Evolutionary conservation across 768 basidiomycete species (phyloP).

Genomic region (Pleurotus tuoliensis): DNA sequence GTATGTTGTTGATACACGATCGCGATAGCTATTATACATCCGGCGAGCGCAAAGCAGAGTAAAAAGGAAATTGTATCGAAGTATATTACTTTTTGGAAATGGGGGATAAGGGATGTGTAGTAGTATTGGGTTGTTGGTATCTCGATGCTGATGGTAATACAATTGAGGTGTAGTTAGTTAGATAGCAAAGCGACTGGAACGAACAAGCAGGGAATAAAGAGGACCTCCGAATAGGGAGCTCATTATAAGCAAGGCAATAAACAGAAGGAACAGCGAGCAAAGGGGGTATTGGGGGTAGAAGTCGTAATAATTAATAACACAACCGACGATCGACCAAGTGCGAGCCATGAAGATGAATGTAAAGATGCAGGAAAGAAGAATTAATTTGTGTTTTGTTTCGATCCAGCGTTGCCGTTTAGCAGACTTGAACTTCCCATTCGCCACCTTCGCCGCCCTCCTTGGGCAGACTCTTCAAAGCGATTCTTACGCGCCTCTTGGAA

Average conservation of each 20-base stretch:
- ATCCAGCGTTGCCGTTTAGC: constrained; percentile 34
- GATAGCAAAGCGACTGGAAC: constrained; percentile 6
- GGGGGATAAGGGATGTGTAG: constrained; percentile 7
- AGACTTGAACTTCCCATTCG: constrained; percentile 78
- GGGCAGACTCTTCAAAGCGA: constrained; percentile 64
- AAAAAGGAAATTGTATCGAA: not conserved
- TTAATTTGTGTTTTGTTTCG: too few relatives aligned
- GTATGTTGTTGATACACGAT: not conserved
- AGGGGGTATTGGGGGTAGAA: not conserved
- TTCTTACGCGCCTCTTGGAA: constrained; percentile 55
- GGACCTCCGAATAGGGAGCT: not conserved
- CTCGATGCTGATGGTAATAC: constrained; percentile 15
- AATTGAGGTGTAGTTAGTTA: constrained; percentile 8
- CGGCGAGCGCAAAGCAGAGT: not conserved
- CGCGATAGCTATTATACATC: not conserved
- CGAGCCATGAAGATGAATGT: not conserved
- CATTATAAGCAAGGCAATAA: constrained; percentile 3
- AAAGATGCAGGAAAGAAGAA: not conserved
- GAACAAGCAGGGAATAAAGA: constrained; percentile 9
- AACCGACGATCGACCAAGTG: constrained; percentile 7
- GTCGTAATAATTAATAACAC: constrained; percentile 8
- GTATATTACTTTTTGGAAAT: constrained; percentile 7
- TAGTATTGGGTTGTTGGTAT: constrained; percentile 8
- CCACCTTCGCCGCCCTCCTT: constrained; percentile 61
- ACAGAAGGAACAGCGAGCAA: not conserved